Evolutionary conservation across 2,329 filamentous ascomycete species (phyloP), one percentile per base, ranked within the genome.

Genomic region (Scedosporium dehoogii): DNA sequence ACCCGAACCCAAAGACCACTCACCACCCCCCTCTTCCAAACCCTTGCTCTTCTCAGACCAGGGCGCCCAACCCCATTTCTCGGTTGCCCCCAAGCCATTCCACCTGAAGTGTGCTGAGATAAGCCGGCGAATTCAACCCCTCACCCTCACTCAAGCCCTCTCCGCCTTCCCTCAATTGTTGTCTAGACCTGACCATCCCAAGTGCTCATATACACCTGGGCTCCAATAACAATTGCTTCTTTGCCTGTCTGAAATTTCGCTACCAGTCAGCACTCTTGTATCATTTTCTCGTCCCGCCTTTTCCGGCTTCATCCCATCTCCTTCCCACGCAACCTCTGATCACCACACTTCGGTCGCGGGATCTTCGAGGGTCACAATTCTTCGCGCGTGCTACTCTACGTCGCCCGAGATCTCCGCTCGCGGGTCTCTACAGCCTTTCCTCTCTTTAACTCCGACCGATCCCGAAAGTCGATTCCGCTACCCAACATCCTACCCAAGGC

Each of bases 81-180:
- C 21, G 10, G 21, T 55, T 55, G 9, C 33, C 44, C 51, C 18
- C 51, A 55, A 23, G 18, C 51, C 18, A 51, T 33, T 53, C 44
- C 38, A 46, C 58, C 41, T 25, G 25, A 29, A 16, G n/a, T 23
- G 10, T 60, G 59, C 59, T 60, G 59, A 60, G 59, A 60, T 60
- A 60, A 60, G 59, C 59, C 25, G 16, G 10, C 14, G 42, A 60
- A 60, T 21, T 12, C 44, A 51, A 60, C 59, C 59, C 59, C 59
- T 60, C 59, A 60, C 23, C 59, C 59, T 46, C 44, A 10, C 44
- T 16, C 33, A 38, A 38, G 33, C 33, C 33, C 33, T 23, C 25
- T 44, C 48, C 41, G 18, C 25, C 59, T 14, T 27, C 44, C 16
- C n/a, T 23, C 51, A 23, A 38, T 25, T 25, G 25, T 58, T 18